Percentiles rank a stretch among this genome's conserved stretches.
Evolutionary conservation across 495 filamentous ascomycete species (phyloP).

Genomic region (Extremus antarcticus): DNA sequence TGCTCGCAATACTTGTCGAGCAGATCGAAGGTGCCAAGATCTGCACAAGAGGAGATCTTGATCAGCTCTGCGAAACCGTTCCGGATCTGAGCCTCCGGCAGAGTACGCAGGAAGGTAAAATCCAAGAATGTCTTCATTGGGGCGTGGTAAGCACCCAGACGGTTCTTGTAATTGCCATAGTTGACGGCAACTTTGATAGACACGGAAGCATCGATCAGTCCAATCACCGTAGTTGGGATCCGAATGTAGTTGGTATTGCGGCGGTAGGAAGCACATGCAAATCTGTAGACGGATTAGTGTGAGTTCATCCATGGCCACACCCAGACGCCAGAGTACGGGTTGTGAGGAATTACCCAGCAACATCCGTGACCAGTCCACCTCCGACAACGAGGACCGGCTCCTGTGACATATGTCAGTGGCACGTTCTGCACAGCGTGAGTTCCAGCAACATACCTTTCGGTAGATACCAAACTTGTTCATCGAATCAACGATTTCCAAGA

Average conservation of each 20-base stretch:
- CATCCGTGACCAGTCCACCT: slow-evolving; percentile 54
- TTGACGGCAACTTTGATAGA: slow-evolving; percentile 58
- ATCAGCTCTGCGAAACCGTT: slow-evolving; percentile 59
- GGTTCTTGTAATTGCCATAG: slow-evolving; percentile 55
- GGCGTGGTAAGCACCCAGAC: slow-evolving; percentile 56
- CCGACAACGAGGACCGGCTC: slow-evolving; percentile 56
- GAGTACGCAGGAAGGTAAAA: slow-evolving; percentile 50
- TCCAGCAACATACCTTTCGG: slow-evolving; percentile 36
- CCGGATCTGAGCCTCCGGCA: slow-evolving; percentile 49
- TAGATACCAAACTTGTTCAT: slow-evolving; percentile 57
- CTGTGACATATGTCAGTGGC: slow-evolving; percentile 20
- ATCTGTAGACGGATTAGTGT: slow-evolving; percentile 30
- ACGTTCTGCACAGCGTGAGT: neutral
- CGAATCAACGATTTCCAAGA: slow-evolving; percentile 48
- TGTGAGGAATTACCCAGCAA: slow-evolving; percentile 41
- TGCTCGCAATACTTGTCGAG: slow-evolving; percentile 51
- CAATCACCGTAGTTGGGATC: slow-evolving; percentile 55
- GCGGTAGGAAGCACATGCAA: slow-evolving; percentile 40
- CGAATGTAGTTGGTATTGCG: slow-evolving; percentile 36
- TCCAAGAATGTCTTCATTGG: slow-evolving; percentile 56
- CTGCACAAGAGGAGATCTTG: slow-evolving; percentile 56
- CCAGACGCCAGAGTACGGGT: neutral
- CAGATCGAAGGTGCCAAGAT: slow-evolving; percentile 46
- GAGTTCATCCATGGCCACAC: neutral
- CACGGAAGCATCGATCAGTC: slow-evolving; percentile 55